phyloP scores from a whole-genome alignment of 192 early-diverging fungal genomes.

The Phlyctochytrium arcticum region DNA sequence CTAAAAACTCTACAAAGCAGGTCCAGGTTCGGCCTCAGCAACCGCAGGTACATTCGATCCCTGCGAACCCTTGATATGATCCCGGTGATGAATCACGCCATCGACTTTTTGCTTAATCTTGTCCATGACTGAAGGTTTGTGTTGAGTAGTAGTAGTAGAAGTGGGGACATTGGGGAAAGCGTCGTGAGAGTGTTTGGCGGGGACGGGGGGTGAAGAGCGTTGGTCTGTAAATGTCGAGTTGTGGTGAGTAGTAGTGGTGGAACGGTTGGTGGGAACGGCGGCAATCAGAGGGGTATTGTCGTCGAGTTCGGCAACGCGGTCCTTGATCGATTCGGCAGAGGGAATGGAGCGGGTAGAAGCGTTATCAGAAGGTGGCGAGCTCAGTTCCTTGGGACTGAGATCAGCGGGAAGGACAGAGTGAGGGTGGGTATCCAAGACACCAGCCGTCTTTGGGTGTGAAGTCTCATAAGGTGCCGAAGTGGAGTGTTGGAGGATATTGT shows the following conservation, averaged over 20 bases:
- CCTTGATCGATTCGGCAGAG: neutral
- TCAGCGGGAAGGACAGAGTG: slow-evolving; percentile 12
- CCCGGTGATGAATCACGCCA: neutral
- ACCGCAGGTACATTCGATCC: neutral
- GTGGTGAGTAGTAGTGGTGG: no score
- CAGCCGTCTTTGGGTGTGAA: neutral
- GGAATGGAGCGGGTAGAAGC: slow-evolving; percentile 23
- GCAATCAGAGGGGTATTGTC: neutral
- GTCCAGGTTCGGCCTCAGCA: neutral
- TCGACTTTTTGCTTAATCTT: neutral
- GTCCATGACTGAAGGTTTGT: neutral
- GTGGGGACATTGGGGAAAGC: neutral
- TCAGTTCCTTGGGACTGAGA: neutral
- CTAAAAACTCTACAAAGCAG: no score
- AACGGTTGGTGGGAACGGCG: no score
- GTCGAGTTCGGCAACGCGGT: neutral
- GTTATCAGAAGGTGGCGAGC: slow-evolving; percentile 10
- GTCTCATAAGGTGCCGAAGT: neutral
- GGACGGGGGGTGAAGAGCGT: neutral
- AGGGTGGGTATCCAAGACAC: neutral
- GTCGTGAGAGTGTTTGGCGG: neutral
- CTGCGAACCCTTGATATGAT: neutral
- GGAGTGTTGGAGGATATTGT: neutral
- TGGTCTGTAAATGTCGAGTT: neutral
- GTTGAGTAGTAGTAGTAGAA: neutral